These are phyloP conservation scores for Neofusicoccum cordaticola DNA, from an alignment of 2,329 filamentous ascomycete genomes.

Conservation along the genomic window DNA sequence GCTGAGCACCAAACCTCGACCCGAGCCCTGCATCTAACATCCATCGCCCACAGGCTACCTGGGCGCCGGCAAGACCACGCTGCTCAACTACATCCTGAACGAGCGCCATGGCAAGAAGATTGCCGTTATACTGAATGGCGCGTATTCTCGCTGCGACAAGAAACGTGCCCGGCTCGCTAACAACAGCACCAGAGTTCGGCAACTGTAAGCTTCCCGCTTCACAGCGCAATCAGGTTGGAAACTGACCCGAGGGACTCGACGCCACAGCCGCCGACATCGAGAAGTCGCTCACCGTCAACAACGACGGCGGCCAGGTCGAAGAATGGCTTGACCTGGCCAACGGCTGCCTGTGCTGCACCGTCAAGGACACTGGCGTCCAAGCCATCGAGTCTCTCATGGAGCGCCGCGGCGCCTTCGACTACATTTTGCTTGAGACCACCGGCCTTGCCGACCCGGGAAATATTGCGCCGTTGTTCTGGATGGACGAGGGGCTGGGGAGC, in stretches of 20 bases:
- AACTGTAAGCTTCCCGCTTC: constrained; percentile 59
- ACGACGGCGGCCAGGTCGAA: constrained; percentile 76
- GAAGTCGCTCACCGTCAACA: constrained; percentile 87
- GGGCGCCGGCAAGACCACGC: constrained; percentile 90
- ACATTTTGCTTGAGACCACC: constrained; percentile 94
- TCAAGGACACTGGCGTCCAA: constrained; percentile 91
- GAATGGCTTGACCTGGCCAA: constrained; percentile 97
- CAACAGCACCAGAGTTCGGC: constrained; percentile 64
- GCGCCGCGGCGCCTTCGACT: constrained; percentile 90
- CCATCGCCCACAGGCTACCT: constrained; percentile 68
- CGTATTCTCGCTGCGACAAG: constrained; percentile 25
- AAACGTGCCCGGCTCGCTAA: constrained; percentile 18
- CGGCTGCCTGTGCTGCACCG: constrained; percentile 95
- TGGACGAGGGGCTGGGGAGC: constrained; percentile 91
- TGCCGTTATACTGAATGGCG: constrained; percentile 92
- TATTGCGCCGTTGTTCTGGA: constrained; percentile 93
- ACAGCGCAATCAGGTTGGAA: neutral
- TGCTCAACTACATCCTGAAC: constrained; percentile 93
- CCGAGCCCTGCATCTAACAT: neutral
- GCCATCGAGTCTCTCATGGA: constrained; percentile 96
- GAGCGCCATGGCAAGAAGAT: constrained; percentile 97
- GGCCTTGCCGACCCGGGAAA: constrained; percentile 94
- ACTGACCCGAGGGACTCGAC: neutral
- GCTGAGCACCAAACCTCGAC: no score
- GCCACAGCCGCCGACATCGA: constrained; percentile 84